Percentiles rank a stretch among this genome's conserved stretches.
These are phyloP conservation scores for Trebouxia gelatinosa DNA, from an alignment of 163 green algal genomes.

Conservation along the genomic window DNA sequence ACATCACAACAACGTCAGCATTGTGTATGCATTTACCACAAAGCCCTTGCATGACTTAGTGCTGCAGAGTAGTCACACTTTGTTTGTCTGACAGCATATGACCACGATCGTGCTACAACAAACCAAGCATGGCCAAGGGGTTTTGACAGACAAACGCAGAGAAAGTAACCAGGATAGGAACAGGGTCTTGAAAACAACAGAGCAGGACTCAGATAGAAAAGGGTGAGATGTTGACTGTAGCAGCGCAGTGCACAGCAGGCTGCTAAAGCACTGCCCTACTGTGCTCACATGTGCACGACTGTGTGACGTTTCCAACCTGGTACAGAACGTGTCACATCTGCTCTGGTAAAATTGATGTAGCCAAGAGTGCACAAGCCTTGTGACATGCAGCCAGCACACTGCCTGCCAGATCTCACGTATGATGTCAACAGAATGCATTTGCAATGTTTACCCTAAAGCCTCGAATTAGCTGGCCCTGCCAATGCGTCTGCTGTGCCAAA, in stretches of 20 bases:
- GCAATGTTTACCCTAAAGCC: constrained; percentile 30
- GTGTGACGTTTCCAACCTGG: neutral
- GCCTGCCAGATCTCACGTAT: neutral
- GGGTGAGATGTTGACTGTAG: too few relatives aligned
- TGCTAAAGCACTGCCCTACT: too few relatives aligned
- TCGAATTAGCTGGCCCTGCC: constrained; percentile 31
- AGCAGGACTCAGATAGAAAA: too few relatives aligned
- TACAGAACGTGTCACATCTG: too few relatives aligned
- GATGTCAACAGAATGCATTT: neutral
- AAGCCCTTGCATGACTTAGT: neutral
- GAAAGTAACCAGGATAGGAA: too few relatives aligned
- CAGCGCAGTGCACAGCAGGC: too few relatives aligned
- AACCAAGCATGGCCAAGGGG: too few relatives aligned
- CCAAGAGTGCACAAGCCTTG: neutral
- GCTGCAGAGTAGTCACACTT: too few relatives aligned
- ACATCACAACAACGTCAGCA: neutral
- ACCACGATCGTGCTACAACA: neutral
- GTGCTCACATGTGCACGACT: neutral
- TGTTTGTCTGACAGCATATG: neutral
- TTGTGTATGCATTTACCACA: neutral
- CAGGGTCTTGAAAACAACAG: too few relatives aligned
- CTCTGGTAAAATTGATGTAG: neutral
- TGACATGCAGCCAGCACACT: neutral
- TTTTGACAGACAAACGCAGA: too few relatives aligned
- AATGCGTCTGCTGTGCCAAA: constrained; percentile 27